Base-by-base conservation (phyloP, 1,284 basidiomycete species). In the Trichosporon inkin region DNA sequence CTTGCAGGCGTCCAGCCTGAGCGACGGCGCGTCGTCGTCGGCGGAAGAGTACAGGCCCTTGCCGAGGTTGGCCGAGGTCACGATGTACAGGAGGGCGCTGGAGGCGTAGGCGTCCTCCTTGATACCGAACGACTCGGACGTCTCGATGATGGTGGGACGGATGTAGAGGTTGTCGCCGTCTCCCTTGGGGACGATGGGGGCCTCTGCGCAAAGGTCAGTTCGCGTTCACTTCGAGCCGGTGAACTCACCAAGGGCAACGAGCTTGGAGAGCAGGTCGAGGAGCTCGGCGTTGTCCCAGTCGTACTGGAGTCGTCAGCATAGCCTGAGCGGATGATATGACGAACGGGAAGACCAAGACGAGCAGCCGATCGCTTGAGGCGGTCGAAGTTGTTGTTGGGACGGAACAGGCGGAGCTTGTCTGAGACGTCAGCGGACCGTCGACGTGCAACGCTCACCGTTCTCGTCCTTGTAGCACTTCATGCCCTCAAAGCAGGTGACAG, bases 401-500 rank as follows among this genome's bases (percentile, higher is more conserved):
- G 66, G 69, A 77, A 77, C 28, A 77, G 64, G 16, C 73, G 65
- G 49, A 75, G 56, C 49, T 75, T 67, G 32, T 72, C 75, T 66
- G 39, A 5, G 10, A n/a, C 5, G 60, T 62, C 20, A 64, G 60
- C 47, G 39, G 37, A 14, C 13, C 19, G n/a, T 10, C 3, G 16
- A 7, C 7, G 19, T 11, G 41, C 17, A 14, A 17, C 8, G 55
- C 58, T 57, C 49, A 66, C 64, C 64, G 52, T 66, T 35, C 44
- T 74, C 71, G 28, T 68, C 68, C 64, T 76, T 77, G 68, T 76
- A 77, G 65, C 73, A 75, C 73, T 77, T 77, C 75, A 77, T 77
- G n/a, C 75, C 75, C 67, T 77, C 75, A 55, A 77, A 77, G 61
- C 75, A 77, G 19, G 74, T 75, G 13, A 73, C 71, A 16, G 75